Conservation (phyloP, 768 basidiomycete genomes). For the Polyporus arcularius region DNA sequence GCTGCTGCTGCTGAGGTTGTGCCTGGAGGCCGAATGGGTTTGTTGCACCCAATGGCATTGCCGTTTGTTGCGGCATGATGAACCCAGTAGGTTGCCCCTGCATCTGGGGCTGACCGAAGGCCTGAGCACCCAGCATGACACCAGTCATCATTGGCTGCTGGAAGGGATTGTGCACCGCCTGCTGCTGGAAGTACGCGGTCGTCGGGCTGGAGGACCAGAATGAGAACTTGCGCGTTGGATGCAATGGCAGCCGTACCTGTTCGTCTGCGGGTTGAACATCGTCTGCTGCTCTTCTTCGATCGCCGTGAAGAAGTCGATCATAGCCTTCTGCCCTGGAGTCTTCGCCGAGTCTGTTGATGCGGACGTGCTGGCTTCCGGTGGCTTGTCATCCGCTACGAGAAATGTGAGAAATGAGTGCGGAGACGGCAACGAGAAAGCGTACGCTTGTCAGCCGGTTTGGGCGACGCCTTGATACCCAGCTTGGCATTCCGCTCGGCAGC, state of each 20-base stretch:
- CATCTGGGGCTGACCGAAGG: slow-evolving; percentile 67
- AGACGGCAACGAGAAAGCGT: slow-evolving; percentile 16
- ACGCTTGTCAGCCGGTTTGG: slow-evolving; percentile 34
- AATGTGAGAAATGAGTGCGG: neutral
- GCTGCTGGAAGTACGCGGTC: slow-evolving; percentile 55
- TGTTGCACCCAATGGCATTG: slow-evolving; percentile 37
- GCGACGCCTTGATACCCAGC: slow-evolving; percentile 24
- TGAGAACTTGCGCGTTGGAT: neutral
- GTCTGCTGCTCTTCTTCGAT: slow-evolving; percentile 82
- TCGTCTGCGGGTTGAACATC: slow-evolving; percentile 67
- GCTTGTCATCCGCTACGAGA: slow-evolving; percentile 12
- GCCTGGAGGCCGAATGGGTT: slow-evolving; percentile 51
- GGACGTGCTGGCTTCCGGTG: slow-evolving; percentile 14
- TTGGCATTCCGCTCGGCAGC: slow-evolving; percentile 49
- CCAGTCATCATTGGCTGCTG: slow-evolving; percentile 38
- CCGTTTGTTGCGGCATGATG: slow-evolving; percentile 45
- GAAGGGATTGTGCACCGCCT: slow-evolving; percentile 77
- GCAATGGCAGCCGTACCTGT: slow-evolving; percentile 44
- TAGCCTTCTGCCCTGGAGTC: slow-evolving; percentile 45
- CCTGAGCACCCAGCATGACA: slow-evolving; percentile 40
- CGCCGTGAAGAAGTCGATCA: slow-evolving; percentile 84
- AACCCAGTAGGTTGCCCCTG: slow-evolving; percentile 50
- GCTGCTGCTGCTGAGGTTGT: slow-evolving; percentile 33
- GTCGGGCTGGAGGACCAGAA: slow-evolving; percentile 41
- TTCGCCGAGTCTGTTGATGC: slow-evolving; percentile 23